Base-by-base conservation (phyloP, 495 filamentous ascomycete genomes). In the Podospora conica region DNA sequence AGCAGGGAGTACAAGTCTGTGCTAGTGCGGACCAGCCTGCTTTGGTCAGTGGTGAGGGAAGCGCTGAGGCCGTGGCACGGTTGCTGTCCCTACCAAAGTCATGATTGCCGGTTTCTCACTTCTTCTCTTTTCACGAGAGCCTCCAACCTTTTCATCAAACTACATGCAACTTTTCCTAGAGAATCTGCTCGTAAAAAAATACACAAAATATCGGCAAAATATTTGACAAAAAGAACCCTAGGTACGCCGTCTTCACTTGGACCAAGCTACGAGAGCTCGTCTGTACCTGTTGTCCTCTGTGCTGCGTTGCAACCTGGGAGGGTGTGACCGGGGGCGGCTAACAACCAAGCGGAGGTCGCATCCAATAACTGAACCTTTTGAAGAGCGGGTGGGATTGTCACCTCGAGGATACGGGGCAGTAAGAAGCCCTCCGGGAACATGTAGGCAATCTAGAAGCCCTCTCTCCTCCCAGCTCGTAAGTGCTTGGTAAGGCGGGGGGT, bases 311-410 rank as follows among this genome's bases (percentile, higher is more conserved):
- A 31, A 64, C 40, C 40, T 48, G 40, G 40, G 40, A 48, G 40
- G 63, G 54, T 64, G 63, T 64, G 63, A 64, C 63, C 63, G 54
- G 63, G 63, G 63, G 62, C 62, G 62, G 63, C 55, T 64, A 64
- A 58, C 54, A 64, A 64, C 54, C 53, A 64, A 64, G 63, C 55
- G 54, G 63, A 64, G 63, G 63, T 64, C 29, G 63, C 63, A 58
- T 64, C 29, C 63, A 64, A 58, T 54, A 24, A 58, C 20, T 28
- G 24, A n/a, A 23, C 23, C 15, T 18, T n/a, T 15, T 6, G 25
- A 33, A 22, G 29, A 53, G 29, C 29, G n/a, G 29, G 31, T 27
- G 55, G 23, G 55, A 57, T 27, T 57, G 55, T 27, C 25, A 57
- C 55, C 55, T 48, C 40, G 15, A 48, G 15, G 40, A 48, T 48